These are phyloP conservation scores for Bryoerythrophyllum caledonicum DNA, from an alignment of 225 moss, liverwort and hornwort genomes.

Conservation along the genomic window DNA sequence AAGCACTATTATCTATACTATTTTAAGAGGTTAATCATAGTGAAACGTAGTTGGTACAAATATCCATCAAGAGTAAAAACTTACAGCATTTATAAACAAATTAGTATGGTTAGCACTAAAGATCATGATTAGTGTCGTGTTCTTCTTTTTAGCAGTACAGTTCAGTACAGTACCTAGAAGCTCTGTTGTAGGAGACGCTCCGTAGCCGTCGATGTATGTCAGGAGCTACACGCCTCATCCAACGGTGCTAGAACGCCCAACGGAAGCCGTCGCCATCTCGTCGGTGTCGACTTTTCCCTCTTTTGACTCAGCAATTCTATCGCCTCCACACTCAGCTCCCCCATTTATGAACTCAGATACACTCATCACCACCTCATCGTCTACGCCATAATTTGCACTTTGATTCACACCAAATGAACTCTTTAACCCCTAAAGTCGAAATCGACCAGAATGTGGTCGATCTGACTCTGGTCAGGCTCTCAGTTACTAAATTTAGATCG, in stretches of 20 bases:
- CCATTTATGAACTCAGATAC: neutral
- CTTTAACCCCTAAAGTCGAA: too few species aligned
- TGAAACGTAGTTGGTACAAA: too few species aligned
- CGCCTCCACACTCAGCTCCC: neutral
- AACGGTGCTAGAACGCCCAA: neutral
- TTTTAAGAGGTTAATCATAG: too few species aligned
- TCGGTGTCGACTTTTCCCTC: neutral
- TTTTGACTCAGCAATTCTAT: constrained; percentile 32
- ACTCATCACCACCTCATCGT: neutral
- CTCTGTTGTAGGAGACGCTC: neutral
- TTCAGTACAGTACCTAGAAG: neutral
- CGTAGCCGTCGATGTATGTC: neutral
- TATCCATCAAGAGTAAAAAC: too few species aligned
- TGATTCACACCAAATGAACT: neutral
- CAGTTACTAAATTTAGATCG: too few species aligned
- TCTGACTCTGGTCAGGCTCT: too few species aligned
- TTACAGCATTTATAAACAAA: too few species aligned
- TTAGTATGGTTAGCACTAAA: too few species aligned
- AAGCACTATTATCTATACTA: too few species aligned
- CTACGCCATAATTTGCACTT: neutral
- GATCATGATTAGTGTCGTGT: too few species aligned
- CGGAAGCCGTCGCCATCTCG: neutral
- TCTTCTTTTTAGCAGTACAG: too few species aligned
- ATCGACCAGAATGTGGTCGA: too few species aligned
- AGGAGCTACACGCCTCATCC: neutral